Percentiles rank a stretch among this genome's conserved stretches.
These are phyloP conservation scores for Rhizopus arrhizus DNA, from an alignment of 371 early-diverging fungal species.

Conservation along the genomic window DNA sequence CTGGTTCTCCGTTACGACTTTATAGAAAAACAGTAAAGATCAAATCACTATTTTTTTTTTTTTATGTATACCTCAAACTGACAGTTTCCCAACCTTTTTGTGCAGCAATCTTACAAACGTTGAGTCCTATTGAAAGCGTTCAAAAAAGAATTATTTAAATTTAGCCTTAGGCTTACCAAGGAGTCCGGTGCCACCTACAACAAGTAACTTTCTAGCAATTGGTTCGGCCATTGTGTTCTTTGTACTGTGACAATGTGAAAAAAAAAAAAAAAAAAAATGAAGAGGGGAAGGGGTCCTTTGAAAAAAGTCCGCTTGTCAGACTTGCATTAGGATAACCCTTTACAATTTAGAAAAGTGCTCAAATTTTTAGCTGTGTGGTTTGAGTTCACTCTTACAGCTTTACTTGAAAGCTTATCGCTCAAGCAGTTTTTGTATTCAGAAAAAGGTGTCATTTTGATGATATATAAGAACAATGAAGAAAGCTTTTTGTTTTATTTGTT, in stretches of 20 bases:
- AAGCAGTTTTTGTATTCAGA: too few relatives aligned
- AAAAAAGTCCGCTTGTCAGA: too few relatives aligned
- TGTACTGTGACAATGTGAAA: background rate
- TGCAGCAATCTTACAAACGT: conserved; percentile 67
- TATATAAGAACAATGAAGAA: background rate
- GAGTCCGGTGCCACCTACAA: conserved; percentile 77
- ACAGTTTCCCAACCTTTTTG: conserved; percentile 75
- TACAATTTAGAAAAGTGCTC: too few relatives aligned
- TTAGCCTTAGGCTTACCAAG: conserved; percentile 48
- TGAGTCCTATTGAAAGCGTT: conserved; percentile 38
- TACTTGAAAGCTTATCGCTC: too few relatives aligned
- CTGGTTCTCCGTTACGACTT: conserved; percentile 62
- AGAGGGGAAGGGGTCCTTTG: too few relatives aligned
- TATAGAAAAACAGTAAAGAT: background rate
- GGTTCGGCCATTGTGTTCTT: conserved; percentile 33
- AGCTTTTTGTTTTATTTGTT: background rate
- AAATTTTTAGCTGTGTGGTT: too few relatives aligned
- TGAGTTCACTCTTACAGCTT: too few relatives aligned
- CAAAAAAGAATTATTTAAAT: background rate
- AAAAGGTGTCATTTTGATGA: too few relatives aligned
- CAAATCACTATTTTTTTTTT: background rate
- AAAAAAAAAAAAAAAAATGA: too few relatives aligned
- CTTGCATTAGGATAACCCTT: too few relatives aligned
- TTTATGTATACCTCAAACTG: conserved; percentile 62
- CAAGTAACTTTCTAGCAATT: conserved; percentile 59